Percentiles rank a stretch among this genome's conserved stretches.
phyloP scores from a whole-genome alignment of 1,284 basidiomycete species.

The Apiotrichum akiyoshidainum region DNA sequence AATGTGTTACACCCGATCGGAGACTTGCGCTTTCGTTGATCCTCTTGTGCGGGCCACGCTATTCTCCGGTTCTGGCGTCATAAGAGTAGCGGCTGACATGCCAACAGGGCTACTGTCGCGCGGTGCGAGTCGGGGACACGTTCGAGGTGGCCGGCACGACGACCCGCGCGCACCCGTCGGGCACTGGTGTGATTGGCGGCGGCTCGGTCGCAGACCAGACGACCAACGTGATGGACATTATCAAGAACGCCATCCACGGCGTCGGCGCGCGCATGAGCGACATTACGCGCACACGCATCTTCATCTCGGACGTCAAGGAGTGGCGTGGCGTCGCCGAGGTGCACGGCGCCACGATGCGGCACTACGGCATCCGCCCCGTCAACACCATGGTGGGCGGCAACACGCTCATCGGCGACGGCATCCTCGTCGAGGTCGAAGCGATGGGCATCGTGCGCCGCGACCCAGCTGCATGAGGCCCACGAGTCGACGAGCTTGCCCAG shows the following conservation, averaged over 20 bases:
- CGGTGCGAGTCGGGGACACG: slow-evolving; percentile 8
- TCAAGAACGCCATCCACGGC: slow-evolving; percentile 10
- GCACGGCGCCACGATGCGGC: slow-evolving; percentile 17
- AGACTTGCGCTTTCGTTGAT: too few species aligned
- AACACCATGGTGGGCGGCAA: slow-evolving; percentile 24
- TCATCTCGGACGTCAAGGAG: slow-evolving; percentile 16
- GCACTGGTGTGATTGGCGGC: slow-evolving; percentile 10
- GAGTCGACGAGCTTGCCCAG: too few species aligned
- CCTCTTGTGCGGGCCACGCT: too few species aligned
- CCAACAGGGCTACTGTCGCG: slow-evolving; percentile 11
- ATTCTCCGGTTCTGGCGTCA: neutral
- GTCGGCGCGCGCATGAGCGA: slow-evolving; percentile 21
- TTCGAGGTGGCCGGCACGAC: slow-evolving; percentile 17
- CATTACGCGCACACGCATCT: slow-evolving; percentile 20
- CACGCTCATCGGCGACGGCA: slow-evolving; percentile 13
- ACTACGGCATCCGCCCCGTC: slow-evolving; percentile 18
- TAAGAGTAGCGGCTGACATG: neutral
- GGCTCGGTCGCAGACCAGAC: slow-evolving; percentile 14
- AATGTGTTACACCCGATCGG: too few species aligned
- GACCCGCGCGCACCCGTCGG: slow-evolving; percentile 11
- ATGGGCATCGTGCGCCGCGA: slow-evolving; percentile 12
- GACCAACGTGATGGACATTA: slow-evolving; percentile 22
- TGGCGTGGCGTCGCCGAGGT: slow-evolving; percentile 17
- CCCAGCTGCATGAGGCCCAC: too few species aligned
- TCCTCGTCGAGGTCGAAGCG: slow-evolving; percentile 24